Evolutionary conservation across 2,329 filamentous ascomycete species (phyloP).

Genomic region (Cercospora brassicicola): DNA sequence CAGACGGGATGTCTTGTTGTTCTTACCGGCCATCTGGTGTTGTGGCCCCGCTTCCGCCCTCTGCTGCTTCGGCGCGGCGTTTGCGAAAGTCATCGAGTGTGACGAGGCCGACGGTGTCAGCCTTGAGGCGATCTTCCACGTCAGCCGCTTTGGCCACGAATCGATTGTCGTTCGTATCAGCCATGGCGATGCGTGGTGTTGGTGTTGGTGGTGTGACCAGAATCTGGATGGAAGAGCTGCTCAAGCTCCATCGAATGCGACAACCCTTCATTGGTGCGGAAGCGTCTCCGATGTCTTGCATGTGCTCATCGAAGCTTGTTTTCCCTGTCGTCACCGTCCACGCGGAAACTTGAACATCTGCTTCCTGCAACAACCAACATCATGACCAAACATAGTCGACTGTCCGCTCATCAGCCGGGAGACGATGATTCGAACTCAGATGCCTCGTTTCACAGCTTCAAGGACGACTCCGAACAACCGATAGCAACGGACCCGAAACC

Average conservation of each 20-base stretch:
- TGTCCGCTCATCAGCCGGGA: constrained; percentile 10
- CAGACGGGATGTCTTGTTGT: background rate
- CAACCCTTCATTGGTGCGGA: constrained; percentile 1
- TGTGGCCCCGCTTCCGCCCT: constrained; percentile 54
- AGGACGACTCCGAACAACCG: constrained; percentile 27
- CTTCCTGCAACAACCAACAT: constrained; percentile 3
- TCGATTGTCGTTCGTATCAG: constrained; percentile 42
- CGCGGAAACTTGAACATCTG: background rate
- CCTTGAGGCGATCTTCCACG: constrained; percentile 78
- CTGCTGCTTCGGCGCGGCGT: constrained; percentile 85
- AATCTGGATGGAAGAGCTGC: background rate
- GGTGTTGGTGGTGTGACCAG: constrained; percentile 3
- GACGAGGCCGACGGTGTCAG: constrained; percentile 86
- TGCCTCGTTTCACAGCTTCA: constrained; percentile 38
- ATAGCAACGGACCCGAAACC: constrained; percentile 14
- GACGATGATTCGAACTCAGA: constrained; percentile 32
- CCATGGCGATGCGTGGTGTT: constrained; percentile 16
- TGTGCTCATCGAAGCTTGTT: constrained; percentile 5
- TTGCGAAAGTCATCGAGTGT: constrained; percentile 93
- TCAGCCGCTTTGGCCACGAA: constrained; percentile 76
- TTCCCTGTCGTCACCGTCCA: constrained; percentile 11
- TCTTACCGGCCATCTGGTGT: constrained; percentile 63
- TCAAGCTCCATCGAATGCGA: background rate
- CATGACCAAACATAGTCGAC: constrained; percentile 12
- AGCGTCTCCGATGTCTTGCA: constrained; percentile 1